Conservation (phyloP, 164 flowering plant genomes). For the Magnolia kwangsiensis region DNA sequence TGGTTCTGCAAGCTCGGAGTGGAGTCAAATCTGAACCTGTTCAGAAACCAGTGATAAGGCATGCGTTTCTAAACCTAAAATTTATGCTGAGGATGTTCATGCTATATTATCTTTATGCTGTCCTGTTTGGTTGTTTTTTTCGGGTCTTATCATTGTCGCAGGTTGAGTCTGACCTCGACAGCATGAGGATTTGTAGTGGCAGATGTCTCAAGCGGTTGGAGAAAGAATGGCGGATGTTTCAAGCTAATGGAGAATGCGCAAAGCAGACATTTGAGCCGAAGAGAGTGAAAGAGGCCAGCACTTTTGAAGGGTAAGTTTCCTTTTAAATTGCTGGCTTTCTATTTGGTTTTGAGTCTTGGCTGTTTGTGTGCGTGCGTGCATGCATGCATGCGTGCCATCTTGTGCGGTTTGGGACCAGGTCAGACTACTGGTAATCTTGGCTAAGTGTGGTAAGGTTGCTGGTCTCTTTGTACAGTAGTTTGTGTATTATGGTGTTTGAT, state of each 20-base stretch:
- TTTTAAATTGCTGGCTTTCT: constrained; percentile 35
- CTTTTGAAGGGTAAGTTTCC: constrained; percentile 8
- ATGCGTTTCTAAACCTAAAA: constrained; percentile 7
- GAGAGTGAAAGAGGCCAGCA: neutral
- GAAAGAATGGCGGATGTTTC: neutral
- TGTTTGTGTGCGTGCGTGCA: neutral
- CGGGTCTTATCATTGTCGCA: constrained; percentile 7
- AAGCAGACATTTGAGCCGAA: neutral
- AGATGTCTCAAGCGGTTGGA: neutral
- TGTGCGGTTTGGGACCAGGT: neutral
- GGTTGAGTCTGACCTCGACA: constrained; percentile 20
- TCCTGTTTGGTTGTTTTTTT: constrained; percentile 3
- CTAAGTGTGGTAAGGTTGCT: neutral
- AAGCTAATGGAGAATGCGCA: neutral
- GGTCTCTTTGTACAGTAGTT: constrained; percentile 4
- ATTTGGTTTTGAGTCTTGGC: constrained; percentile 17
- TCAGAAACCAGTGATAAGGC: constrained; percentile 24
- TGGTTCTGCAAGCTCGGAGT: constrained; percentile 16
- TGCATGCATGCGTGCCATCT: neutral
- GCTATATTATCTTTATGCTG: constrained; percentile 19
- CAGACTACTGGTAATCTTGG: neutral
- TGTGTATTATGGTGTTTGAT: constrained; percentile 1
- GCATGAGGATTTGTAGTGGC: constrained; percentile 5
- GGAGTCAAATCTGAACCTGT: constrained; percentile 16
- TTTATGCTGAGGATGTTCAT: neutral